These are phyloP conservation scores for Chlamydomonas applanata DNA, from an alignment of 139 green algal genomes.

Conservation along the genomic window DNA sequence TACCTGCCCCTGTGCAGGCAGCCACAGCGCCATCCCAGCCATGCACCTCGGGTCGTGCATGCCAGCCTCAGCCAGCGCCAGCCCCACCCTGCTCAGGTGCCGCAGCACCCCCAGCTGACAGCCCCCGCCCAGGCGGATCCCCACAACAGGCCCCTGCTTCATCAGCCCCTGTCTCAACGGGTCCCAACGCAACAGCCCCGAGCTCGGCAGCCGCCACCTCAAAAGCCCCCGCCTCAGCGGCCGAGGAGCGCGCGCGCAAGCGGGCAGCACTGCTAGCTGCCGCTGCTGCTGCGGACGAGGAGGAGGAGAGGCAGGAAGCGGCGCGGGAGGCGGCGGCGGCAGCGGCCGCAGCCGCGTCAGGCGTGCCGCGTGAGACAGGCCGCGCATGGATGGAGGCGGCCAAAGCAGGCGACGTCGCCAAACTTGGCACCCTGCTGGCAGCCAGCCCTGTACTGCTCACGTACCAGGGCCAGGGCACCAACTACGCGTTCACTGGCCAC, in stretches of 20 bases:
- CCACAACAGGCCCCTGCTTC: too few species aligned
- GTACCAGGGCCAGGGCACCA: constrained; percentile 59
- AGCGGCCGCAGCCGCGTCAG: constrained; percentile 7
- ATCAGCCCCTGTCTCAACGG: too few species aligned
- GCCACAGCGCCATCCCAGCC: too few species aligned
- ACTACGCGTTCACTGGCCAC: constrained; percentile 54
- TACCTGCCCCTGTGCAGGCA: too few species aligned
- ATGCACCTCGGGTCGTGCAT: too few species aligned
- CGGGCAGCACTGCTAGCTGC: constrained; percentile 40
- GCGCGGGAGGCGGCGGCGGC: constrained; percentile 3
- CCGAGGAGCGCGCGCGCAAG: neutral
- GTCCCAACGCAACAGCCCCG: too few species aligned
- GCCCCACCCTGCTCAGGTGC: too few species aligned
- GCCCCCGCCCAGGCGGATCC: too few species aligned
- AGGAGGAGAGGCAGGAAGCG: constrained; percentile 21
- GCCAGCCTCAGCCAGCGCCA: too few species aligned
- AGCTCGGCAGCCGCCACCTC: too few species aligned
- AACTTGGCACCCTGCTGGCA: constrained; percentile 30
- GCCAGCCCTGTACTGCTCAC: constrained; percentile 41
- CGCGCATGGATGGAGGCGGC: constrained; percentile 49
- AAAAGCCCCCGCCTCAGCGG: neutral
- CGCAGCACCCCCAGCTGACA: too few species aligned
- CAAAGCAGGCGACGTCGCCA: constrained; percentile 25
- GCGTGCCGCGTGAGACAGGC: constrained; percentile 19
- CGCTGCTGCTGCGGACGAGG: constrained; percentile 19